These are phyloP conservation scores for Entomophthora muscae DNA, from an alignment of 371 early-diverging fungal species.

Conservation along the genomic window DNA sequence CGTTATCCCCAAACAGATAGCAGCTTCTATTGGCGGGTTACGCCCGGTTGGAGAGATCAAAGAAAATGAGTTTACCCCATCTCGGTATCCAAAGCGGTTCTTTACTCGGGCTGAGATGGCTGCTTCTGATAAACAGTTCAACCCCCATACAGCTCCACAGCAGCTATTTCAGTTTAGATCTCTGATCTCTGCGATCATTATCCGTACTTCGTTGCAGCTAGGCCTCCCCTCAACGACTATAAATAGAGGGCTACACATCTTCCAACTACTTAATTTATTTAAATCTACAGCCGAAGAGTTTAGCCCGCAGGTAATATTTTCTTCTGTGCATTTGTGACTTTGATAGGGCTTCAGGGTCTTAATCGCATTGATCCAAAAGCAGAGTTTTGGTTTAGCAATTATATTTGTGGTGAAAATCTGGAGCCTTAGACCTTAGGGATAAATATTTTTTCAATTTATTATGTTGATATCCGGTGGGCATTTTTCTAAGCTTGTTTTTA, in stretches of 20 bases:
- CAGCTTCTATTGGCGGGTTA: not conserved
- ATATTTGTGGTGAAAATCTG: too few species aligned
- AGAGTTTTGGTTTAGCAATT: too few species aligned
- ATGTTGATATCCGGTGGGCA: too few species aligned
- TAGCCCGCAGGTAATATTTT: not conserved
- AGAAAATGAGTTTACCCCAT: not conserved
- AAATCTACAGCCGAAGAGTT: not conserved
- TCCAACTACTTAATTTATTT: not conserved
- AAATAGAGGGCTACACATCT: not conserved
- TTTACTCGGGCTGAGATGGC: not conserved
- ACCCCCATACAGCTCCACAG: not conserved
- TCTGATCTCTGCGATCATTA: not conserved
- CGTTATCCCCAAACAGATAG: not conserved
- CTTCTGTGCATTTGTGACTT: too few species aligned
- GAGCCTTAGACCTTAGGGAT: too few species aligned
- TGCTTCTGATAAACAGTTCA: not conserved
- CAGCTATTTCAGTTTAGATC: slow-evolving; percentile 6
- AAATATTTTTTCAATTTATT: too few species aligned
- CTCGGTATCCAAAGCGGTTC: not conserved
- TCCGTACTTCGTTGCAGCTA: not conserved
- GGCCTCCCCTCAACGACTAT: not conserved
- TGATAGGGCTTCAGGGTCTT: too few species aligned
- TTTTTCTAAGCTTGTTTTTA: too few species aligned
- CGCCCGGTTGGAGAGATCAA: not conserved
- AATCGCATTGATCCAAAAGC: too few species aligned